Conservation (phyloP, 2,329 filamentous ascomycete species). For the Diplodia sapinea region DNA sequence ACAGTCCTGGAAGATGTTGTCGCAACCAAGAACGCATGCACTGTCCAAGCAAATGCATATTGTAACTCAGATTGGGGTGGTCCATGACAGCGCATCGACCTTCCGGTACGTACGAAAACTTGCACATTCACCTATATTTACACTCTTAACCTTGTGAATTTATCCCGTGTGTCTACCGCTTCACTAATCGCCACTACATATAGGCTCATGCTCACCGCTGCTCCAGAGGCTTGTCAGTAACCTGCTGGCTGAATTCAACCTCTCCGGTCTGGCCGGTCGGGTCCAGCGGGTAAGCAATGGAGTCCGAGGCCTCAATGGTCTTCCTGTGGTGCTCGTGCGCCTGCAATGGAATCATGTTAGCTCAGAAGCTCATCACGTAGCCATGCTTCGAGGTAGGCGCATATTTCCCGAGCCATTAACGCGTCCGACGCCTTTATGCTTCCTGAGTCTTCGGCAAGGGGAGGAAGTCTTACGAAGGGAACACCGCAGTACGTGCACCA, state of each 20-base stretch:
- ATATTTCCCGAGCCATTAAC: background rate
- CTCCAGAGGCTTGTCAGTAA: slow-evolving; percentile 64
- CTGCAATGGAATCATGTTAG: slow-evolving; percentile 54
- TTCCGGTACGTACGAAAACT: background rate
- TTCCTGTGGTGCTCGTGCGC: slow-evolving; percentile 88
- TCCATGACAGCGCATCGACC: background rate
- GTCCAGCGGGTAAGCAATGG: slow-evolving; percentile 80
- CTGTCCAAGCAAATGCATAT: background rate
- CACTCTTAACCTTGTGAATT: background rate
- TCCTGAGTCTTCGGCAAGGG: background rate
- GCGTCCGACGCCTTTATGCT: background rate
- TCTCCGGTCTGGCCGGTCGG: slow-evolving; percentile 65
- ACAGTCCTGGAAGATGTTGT: background rate
- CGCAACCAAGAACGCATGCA: background rate
- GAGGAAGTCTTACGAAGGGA: slow-evolving; percentile 76
- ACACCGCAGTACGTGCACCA: slow-evolving; percentile 91
- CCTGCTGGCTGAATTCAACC: slow-evolving; percentile 63
- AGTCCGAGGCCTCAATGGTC: slow-evolving; percentile 80
- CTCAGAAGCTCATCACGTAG: slow-evolving; percentile 2
- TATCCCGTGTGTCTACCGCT: background rate
- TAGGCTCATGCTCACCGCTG: slow-evolving; percentile 58
- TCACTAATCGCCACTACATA: background rate
- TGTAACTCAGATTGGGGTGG: background rate
- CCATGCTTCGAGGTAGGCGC: background rate
- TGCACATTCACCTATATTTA: slow-evolving; percentile 27